Base-by-base conservation (phyloP, 2,329 filamentous ascomycete species). In the Penicillium sp. region DNA sequence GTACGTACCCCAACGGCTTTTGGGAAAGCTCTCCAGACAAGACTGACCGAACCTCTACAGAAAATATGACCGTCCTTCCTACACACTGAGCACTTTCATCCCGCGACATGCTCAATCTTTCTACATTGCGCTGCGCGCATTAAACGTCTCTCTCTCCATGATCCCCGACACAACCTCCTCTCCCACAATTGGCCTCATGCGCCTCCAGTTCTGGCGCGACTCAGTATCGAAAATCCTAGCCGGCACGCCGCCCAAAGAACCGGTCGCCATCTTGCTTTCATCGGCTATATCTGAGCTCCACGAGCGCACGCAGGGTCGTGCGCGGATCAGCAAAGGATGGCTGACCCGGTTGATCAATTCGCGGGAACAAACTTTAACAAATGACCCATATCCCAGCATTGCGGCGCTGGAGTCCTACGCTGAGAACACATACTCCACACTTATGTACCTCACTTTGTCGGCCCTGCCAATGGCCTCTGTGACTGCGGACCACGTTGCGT, bases 131-230 rank as follows among this genome's bases (percentile, higher is more conserved):
- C 86, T 99, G 54, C 90, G 93, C 59, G 89, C 92, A 47, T 86
- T 99, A 73, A 99, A 99, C 71, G 83, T 97, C 66, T 93, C 97
- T 73, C 84, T 97, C 56, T 90, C 93, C 43, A 85, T 90, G 54
- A 89, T 97, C 58, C 91, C 94, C 54, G 93, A 97, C 75, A 86
- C 90, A 11, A 92, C 94, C 18, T 94, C 90, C 44, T 94, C 89
- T 57, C 86, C 90, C n/a, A 88, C 88, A 4, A 90, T 97, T 57
- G 93, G 91, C 47, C 82, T 87, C 49, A 86, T 97, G 81, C 91
- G 94, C 60, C 88, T 96, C 75, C 91, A 96, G 72, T 97, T 97
- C 79, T 97, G 94, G 90, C 86, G 90, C 47, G 92, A 97, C 65
- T 86, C 90, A 4, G 79, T 99, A 48, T 83, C 88, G 50, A 87